Base-by-base conservation (phyloP, 1,284 basidiomycete species). In the Cronartium ribicola region DNA sequence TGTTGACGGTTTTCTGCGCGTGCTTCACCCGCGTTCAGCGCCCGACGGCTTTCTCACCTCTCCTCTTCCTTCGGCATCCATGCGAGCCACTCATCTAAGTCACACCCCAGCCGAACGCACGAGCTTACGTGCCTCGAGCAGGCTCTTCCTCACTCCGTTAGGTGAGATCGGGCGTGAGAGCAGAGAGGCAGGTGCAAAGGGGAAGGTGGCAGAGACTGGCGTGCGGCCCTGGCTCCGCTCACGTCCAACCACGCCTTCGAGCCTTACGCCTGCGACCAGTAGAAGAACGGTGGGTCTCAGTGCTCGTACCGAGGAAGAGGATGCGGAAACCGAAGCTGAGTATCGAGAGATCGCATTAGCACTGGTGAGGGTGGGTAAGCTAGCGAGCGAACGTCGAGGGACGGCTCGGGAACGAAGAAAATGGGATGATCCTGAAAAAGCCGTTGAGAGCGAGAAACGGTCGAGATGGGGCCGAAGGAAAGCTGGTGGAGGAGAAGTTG, bases 181-280 rank as follows among this genome's bases (percentile, higher is more conserved):
- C 55, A 29, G 44, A 29, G 20, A 57, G 55, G 29, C 29, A 29
- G 29, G 29, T 29, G 29, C 39, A 64, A 17, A 63, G 66, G 37
- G 72, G 74, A 62, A 70, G 74, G 74, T 48, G 60, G 29, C 74
- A 74, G 75, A 70, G 67, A n/a, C 60, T 68, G 7, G 71, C 68
- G 10, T 36, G 57, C 13, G 70, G 39, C 20, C 22, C 55, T 20
- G 67, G 20, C 20, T 59, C 55, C 22, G 41, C 67, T 46, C 43
- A 22, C 29, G 22, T 17, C 44, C 14, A 66, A 8, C 37, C 8
- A 20, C 40, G 20, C 20, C 13, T 39, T 36, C 14, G 37, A 57
- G 11, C 22, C n/a, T 57, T n/a, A 6, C 40, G 65, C 7, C 55
- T 70, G 36, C 63, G 60, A 66, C 48, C 55, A 61, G 72, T 64